Evolutionary conservation across 345 rosid genomes (phyloP).

Genomic region (Dipteronia dyeriana): DNA sequence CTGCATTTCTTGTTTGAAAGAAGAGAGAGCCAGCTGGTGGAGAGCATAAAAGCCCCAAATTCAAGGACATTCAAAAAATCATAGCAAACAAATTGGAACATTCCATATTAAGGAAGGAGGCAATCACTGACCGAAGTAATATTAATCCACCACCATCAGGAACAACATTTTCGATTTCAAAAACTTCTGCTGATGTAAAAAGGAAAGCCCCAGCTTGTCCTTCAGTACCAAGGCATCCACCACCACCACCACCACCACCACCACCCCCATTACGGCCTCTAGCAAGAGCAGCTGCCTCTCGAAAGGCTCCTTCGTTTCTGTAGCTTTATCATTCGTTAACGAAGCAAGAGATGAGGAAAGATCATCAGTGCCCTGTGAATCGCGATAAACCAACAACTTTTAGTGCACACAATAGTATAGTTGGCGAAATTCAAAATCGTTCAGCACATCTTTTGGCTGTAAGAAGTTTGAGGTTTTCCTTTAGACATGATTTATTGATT

Average conservation of each 20-base stretch:
- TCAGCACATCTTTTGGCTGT: conserved; percentile 86
- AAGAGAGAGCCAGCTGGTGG: conserved; percentile 44
- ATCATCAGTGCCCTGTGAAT: conserved; percentile 32
- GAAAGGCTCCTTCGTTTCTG: conserved; percentile 48
- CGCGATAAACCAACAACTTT: conserved; percentile 34
- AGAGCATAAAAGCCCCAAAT: conserved; percentile 52
- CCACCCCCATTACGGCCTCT: conserved; percentile 53
- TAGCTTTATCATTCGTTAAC: conserved; percentile 47
- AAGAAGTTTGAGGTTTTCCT: conserved; percentile 28
- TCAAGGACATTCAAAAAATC: conserved; percentile 73
- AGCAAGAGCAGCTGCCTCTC: conserved; percentile 49
- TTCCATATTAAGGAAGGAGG: conserved; percentile 46
- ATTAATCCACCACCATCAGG: conserved; percentile 24
- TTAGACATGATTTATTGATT: neutral
- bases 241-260: conserved; percentile 74
- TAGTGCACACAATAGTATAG: conserved; percentile 73
- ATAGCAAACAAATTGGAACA: conserved; percentile 68
- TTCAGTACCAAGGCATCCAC: conserved; percentile 52
- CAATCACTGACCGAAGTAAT: conserved; percentile 34
- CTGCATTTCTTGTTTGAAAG: conserved; percentile 12
- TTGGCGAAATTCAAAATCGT: conserved; percentile 91
- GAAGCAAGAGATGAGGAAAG: conserved; percentile 55
- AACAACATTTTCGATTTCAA: conserved; percentile 25
- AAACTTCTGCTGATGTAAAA: conserved; percentile 26
- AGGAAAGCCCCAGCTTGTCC: conserved; percentile 30